Evolutionary conservation across 371 early-diverging fungal genomes (phyloP).

Genomic region (Rhizopus arrhizus): DNA sequence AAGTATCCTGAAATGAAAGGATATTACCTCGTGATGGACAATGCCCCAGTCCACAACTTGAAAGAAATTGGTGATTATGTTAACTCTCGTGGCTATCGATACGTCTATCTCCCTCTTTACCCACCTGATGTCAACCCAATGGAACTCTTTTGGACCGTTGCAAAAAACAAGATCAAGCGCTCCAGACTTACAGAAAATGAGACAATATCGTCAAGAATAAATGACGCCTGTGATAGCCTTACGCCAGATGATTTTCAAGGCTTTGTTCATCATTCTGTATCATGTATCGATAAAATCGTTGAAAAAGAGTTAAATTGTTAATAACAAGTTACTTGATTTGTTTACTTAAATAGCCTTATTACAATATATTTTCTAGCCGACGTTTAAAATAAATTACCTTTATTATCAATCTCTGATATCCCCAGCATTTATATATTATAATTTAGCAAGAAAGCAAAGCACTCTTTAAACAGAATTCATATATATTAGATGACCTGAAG

Average conservation of each 20-base stretch:
- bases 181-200: conserved; percentile 1
- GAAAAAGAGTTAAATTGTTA: not conserved
- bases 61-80: not conserved
- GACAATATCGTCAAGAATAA: conserved; percentile 6
- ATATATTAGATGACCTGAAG: too few relatives aligned
- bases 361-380: too few relatives aligned
- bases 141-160: conserved; percentile 19
- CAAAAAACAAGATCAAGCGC: conserved; percentile 10
- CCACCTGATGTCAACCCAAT: conserved; percentile 15
- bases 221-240: conserved; percentile 8
- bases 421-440: too few relatives aligned
- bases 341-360: too few relatives aligned
- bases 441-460: too few relatives aligned
- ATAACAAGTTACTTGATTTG: too few relatives aligned
- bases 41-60: not conserved
- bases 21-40: conserved; percentile 8
- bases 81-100: conserved; percentile 5
- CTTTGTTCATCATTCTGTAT: conserved; percentile 5
- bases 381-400: too few relatives aligned
- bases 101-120: conserved; percentile 16
- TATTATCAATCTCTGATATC: too few relatives aligned
- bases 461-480: too few relatives aligned
- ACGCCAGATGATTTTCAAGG: conserved; percentile 6
- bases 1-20: conserved; percentile 2
- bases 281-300: not conserved